Evolutionary conservation across 2,329 filamentous ascomycete genomes (phyloP), one percentile per base, ranked within the genome.

Genomic region (Aspergillus sp.): DNA sequence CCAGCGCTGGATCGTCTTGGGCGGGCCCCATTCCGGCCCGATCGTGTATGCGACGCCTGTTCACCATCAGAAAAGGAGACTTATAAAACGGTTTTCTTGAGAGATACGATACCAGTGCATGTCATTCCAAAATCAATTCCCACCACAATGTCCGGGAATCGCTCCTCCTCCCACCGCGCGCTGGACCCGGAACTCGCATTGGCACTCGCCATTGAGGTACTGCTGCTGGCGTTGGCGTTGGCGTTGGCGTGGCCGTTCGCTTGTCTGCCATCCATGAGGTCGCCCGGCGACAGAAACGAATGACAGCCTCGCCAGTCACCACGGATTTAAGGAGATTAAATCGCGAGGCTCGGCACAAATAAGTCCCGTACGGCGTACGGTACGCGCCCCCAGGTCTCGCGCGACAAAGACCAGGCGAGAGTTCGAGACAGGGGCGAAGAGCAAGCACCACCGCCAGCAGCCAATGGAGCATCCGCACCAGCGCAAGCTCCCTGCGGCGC

Each of bases 1-100:
- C 73, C 72, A 74, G 24, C 71, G 68, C 54, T 74, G 73, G 44
- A 75, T 70, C 6, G 68, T 68, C 52, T 67, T 73, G 1, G 72
- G 70, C 19, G 66, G 62, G 46, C 56, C 52, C 73, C 73, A 75
- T 62, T 71, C 67, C 33, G 73, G 73, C 14, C 61, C 70, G 52
- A 62, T 68, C 14, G 70, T 73, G 58, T 74, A 75, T 40, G 73
- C 72, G 39, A 75, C 72, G 7, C 71, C 73, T 67, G 12, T 6
- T 15, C 15, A 12, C 17, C 5, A 35, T 17, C 17, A 7, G 12
- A 31, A n/a, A 21, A 15, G 23, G 21, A 1, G 21, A 21, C 21
- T 21, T 21, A 21, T 21, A 19, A 19, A 19, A 19, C 19, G 19
- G 19, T 3, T 19, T 19, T 19, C 19, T 19, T 19, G 19, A 21